A percentile compares a stretch with the other conserved stretches of the same genome.
phyloP scores from a whole-genome alignment of 352 stramenopile genomes.

The Phytophthora citrophthora region DNA sequence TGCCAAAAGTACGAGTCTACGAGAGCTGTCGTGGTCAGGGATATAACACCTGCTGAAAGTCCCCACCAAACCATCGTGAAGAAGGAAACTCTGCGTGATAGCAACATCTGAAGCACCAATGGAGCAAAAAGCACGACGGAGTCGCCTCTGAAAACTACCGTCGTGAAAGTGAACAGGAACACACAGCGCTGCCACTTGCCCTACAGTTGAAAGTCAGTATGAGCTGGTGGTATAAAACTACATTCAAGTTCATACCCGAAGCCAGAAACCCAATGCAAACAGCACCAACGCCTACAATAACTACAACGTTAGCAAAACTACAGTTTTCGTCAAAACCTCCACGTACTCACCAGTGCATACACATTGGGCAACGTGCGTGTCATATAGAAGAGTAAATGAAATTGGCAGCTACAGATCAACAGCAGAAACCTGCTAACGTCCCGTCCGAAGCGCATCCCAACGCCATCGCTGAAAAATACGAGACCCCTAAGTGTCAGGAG shows the following conservation, averaged over 20 bases:
- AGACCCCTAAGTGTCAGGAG: slow-evolving; percentile 65
- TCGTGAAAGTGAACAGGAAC: slow-evolving; percentile 91
- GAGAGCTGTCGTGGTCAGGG: slow-evolving; percentile 85
- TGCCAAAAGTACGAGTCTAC: slow-evolving; percentile 97
- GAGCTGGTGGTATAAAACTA: background rate
- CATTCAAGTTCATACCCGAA: slow-evolving; percentile 36
- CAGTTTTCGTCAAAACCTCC: background rate
- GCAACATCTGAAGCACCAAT: slow-evolving; percentile 91
- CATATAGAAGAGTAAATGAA: slow-evolving; percentile 98
- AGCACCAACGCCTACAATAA: slow-evolving; percentile 61
- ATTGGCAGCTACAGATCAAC: slow-evolving; percentile 92
- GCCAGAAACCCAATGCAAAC: slow-evolving; percentile 64
- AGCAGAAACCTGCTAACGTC: slow-evolving; percentile 81
- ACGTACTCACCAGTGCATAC: slow-evolving; percentile 89
- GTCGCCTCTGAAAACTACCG: slow-evolving; percentile 97
- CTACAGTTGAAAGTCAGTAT: slow-evolving; percentile 18
- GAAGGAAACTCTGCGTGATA: slow-evolving; percentile 72
- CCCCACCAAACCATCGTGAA: slow-evolving; percentile 85
- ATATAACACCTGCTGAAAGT: slow-evolving; percentile 66
- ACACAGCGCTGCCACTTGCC: slow-evolving; percentile 59
- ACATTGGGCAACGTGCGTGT: slow-evolving; percentile 97
- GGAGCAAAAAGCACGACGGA: slow-evolving; percentile 96
- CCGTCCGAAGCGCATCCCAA: slow-evolving; percentile 60
- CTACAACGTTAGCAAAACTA: background rate
- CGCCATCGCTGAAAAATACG: slow-evolving; percentile 63